phyloP scores from a whole-genome alignment of 176 grass and related monocot species.

The Musa acuminata region DNA sequence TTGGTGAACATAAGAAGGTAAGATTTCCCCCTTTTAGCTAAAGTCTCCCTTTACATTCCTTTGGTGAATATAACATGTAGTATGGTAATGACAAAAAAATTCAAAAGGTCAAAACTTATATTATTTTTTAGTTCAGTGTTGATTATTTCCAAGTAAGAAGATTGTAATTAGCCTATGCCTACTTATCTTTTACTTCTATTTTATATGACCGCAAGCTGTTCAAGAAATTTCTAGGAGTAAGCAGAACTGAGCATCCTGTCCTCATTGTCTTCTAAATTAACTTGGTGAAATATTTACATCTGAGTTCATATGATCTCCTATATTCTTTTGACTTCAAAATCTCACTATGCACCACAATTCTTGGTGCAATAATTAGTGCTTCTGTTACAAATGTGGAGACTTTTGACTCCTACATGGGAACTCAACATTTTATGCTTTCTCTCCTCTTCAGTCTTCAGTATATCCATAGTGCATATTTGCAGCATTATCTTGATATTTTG shows the following conservation, averaged over 20 bases:
- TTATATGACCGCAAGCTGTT: neutral
- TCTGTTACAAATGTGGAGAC: neutral
- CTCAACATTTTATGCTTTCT: neutral
- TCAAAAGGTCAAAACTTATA: neutral
- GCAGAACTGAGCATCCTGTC: neutral
- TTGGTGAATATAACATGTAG: neutral
- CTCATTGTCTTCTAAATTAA: neutral
- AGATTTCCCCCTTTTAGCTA: neutral
- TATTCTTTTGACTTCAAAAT: too few species aligned
- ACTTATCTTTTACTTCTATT: neutral
- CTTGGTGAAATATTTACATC: neutral
- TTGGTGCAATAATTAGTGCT: too few species aligned
- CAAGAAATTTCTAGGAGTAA: neutral
- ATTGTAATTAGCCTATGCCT: neutral
- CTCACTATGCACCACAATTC: too few species aligned
- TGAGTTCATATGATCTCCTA: too few species aligned
- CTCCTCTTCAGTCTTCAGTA: neutral
- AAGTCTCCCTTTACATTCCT: neutral
- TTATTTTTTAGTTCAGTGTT: neutral
- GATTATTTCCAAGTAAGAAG: neutral
- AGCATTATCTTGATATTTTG: neutral
- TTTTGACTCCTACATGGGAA: neutral
- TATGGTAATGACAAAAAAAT: neutral
- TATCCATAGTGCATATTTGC: neutral
- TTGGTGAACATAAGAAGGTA: neutral